Evolutionary conservation across 164 flowering plant genomes (phyloP), one percentile per base, ranked within the genome.

Genomic region (Platanus orientalis): DNA sequence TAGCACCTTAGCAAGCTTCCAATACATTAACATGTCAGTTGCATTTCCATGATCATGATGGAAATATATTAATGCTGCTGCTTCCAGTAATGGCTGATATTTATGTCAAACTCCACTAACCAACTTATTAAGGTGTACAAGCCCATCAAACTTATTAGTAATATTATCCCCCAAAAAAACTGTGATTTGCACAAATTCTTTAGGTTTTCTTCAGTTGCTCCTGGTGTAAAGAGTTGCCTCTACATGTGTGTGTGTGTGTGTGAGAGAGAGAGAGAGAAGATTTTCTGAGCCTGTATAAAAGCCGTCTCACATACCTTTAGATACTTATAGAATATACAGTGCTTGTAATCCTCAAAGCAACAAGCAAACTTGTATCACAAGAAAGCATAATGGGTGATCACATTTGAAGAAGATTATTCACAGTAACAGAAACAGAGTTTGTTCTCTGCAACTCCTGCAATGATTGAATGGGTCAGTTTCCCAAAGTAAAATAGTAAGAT

Each of bases 401-500:
- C 88, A 86, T 83, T 76, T 88, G 97, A 66, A 95, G 96, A 63
- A 95, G 90, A 80, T 95, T 95, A 78, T 95, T 92, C 82, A 95
- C 94, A 72, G 97, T 92, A 60, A 85, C 87, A 62, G 84, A 65
- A 0, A 76, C 96, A 11, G 92, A 84, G 75, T 90, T 84, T 29
- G 99, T 92, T 58, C 81, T 79, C 80, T 85, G 97, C 76, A 95
- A 73, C 69, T 95, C 99, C 99, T 95, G 94, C 71, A 80, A 73
- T 36, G 53, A 6, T 29, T n/a, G 2, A 17, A 63, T n/a, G n/a
- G 20, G 39, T 52, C 21, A 6, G 50, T 29, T 54, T 7, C 32
- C 16, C 20, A 11, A 50, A 45, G 11, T 34, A 19, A 64, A 29
- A 47, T 39, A 63, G 47, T 17, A 20, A 26, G 20, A 17, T 21